phyloP scores from a whole-genome alignment of 345 rosid species.

The Citrus unshiu region DNA sequence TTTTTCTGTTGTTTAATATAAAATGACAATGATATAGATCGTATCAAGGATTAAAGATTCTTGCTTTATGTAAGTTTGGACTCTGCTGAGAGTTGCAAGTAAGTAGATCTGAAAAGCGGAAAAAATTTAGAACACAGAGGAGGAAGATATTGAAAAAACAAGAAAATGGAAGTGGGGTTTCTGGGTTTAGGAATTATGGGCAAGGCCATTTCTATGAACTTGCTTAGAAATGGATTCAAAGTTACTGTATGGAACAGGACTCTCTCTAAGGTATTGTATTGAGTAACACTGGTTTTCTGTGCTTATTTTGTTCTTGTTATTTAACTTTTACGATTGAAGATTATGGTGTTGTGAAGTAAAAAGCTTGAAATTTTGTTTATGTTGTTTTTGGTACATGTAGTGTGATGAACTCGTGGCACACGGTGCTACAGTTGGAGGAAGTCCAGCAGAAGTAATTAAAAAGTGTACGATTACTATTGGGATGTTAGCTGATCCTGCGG shows the following conservation, averaged over 20 bases:
- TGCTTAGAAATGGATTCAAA: slow-evolving; percentile 74
- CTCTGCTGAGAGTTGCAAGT: background rate
- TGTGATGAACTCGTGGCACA: slow-evolving; percentile 83
- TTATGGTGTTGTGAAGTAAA: background rate
- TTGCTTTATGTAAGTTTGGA: background rate
- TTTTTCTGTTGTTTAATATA: background rate
- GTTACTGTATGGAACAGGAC: slow-evolving; percentile 98
- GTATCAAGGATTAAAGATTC: background rate
- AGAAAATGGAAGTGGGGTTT: slow-evolving; percentile 85
- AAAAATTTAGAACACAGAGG: background rate
- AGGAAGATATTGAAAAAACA: slow-evolving; percentile 6
- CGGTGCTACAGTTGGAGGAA: slow-evolving; percentile 78
- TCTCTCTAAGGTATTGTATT: slow-evolving; percentile 68
- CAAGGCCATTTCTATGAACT: slow-evolving; percentile 86
- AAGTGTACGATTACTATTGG: slow-evolving; percentile 86
- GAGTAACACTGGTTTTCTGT: background rate
- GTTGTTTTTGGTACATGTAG: slow-evolving; percentile 30
- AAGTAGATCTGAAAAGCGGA: background rate
- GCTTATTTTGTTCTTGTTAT: background rate
- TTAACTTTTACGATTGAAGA: background rate
- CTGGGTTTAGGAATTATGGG: slow-evolving; percentile 98
- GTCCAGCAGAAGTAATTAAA: slow-evolving; percentile 80
- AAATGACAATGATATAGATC: background rate
- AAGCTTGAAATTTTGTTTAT: background rate
- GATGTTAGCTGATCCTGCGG: slow-evolving; percentile 86